A percentile compares a stretch with the other conserved stretches of the same genome.
Conservation (phyloP, 2,329 filamentous ascomycete species). For the Colletotrichum viniferum region DNA sequence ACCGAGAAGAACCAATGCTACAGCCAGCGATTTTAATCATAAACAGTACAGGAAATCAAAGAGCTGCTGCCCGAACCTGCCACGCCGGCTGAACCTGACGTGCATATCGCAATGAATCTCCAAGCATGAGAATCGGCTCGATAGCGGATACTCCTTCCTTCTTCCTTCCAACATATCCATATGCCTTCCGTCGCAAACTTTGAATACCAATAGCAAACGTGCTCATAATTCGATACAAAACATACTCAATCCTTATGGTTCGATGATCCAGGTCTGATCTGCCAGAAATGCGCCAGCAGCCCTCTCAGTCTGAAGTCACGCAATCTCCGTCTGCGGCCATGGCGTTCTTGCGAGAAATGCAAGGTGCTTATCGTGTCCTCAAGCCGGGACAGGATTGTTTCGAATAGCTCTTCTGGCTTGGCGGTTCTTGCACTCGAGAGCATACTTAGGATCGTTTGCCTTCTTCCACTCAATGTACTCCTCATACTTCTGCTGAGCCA, state of each 20-base stretch:
- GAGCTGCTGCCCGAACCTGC: neutral
- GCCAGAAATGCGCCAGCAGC: neutral
- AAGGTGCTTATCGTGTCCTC: neutral
- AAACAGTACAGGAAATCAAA: neutral
- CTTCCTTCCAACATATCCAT: neutral
- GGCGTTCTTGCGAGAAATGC: neutral
- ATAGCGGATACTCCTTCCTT: neutral
- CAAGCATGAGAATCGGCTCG: neutral
- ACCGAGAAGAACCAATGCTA: neutral
- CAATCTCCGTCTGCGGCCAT: neutral
- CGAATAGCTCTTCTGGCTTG: conserved; percentile 1
- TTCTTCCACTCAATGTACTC: conserved; percentile 54
- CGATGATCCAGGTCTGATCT: neutral
- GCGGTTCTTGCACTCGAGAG: conserved; percentile 47
- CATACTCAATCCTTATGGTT: neutral
- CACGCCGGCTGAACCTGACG: neutral
- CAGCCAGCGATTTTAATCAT: neutral
- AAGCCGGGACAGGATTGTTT: neutral
- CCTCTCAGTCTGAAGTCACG: neutral
- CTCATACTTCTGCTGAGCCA: conserved; percentile 50
- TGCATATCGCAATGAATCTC: neutral
- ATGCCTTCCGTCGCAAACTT: neutral
- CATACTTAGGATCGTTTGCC: conserved; percentile 51
- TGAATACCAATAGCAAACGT: neutral
- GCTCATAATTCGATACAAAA: neutral